Evolutionary conservation across 352 stramenopile genomes (phyloP), one percentile per base, ranked within the genome.

Genomic region (Pythium dissimile): DNA sequence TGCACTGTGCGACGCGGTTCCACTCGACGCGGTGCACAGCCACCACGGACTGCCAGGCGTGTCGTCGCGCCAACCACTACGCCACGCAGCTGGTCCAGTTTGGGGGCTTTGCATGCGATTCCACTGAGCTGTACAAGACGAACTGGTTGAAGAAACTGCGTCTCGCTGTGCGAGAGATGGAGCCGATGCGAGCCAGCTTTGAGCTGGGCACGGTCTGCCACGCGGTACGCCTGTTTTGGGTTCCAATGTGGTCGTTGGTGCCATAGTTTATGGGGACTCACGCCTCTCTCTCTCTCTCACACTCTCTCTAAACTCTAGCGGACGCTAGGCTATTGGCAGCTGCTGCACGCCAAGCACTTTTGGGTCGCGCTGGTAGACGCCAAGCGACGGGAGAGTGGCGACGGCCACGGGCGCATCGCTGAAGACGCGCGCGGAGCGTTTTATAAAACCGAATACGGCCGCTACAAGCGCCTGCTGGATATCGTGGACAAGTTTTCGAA

Each of bases 271-370:
- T n/a, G n/a, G n/a, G n/a, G n/a, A n/a, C n/a, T n/a, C n/a, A n/a
- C n/a, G n/a, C n/a, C n/a, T n/a, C n/a, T n/a, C n/a, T n/a, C n/a
- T n/a, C n/a, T n/a, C n/a, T n/a, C n/a, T n/a, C n/a, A n/a, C n/a
- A n/a, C n/a, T n/a, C n/a, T n/a, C n/a, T n/a, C n/a, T n/a, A n/a
- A n/a, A n/a, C n/a, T n/a, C n/a, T 21, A 94, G 84, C 77, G 84
- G 21, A 87, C 77, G 5, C 58, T 92, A 27, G 72, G 69, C 3
- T 94, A 84, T 55, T 94, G 84, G 84, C 75, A 91, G 38, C 37
- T 94, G 27, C 69, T 89, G 7, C 84, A 94, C 28, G 79, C 84
- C 27, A 94, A 94, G 52, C 80, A 77, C 16, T 89, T 90, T 41
- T 90, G 79, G 80, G 87, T 77, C 8, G 72, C 73, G 15, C n/a